Percentiles rank a stretch among this genome's conserved stretches.
Conservation (phyloP, 2,329 filamentous ascomycete species). For the Fusarium tupiense region DNA sequence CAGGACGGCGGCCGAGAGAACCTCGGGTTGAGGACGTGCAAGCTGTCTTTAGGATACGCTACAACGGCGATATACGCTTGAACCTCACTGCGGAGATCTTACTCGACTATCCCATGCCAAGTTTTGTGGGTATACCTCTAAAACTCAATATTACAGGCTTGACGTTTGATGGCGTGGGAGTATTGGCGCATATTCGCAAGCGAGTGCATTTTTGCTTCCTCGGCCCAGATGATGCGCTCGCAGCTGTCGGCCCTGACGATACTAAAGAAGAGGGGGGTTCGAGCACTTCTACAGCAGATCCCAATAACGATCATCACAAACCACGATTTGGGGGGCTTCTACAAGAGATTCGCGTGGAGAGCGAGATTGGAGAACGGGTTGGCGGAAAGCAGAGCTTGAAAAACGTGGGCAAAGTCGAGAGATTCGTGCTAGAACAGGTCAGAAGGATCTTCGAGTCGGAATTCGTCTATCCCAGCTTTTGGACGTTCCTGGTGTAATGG, state of each 20-base stretch:
- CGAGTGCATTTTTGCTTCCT: constrained; percentile 94
- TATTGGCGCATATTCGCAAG: constrained; percentile 89
- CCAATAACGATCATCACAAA: constrained; percentile 44
- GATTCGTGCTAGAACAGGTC: constrained; percentile 96
- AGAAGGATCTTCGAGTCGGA: constrained; percentile 98
- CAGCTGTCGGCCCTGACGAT: constrained; percentile 68
- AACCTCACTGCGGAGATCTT: constrained; percentile 94
- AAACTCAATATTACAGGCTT: constrained; percentile 95
- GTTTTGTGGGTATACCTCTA: constrained; percentile 94
- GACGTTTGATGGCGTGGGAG: constrained; percentile 93
- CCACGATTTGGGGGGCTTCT: constrained; percentile 75
- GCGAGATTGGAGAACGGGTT: constrained; percentile 93
- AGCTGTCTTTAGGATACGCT: constrained; percentile 89
- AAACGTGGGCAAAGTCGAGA: constrained; percentile 98
- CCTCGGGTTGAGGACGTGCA: constrained; percentile 87
- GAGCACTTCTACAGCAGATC: constrained; percentile 7
- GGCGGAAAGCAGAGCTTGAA: constrained; percentile 94
- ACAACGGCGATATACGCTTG: constrained; percentile 86
- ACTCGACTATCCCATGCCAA: constrained; percentile 97
- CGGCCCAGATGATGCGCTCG: constrained; percentile 87
- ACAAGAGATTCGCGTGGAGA: constrained; percentile 95
- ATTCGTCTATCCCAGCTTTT: constrained; percentile 97
- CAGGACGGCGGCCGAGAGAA: constrained; percentile 59
- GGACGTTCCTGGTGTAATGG: constrained; percentile 87
- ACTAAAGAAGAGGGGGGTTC: constrained; percentile 32